Evolutionary conservation across 305 asterid genomes (phyloP), one percentile per base, ranked within the genome.

Genomic region (Fraxinus nigra): DNA sequence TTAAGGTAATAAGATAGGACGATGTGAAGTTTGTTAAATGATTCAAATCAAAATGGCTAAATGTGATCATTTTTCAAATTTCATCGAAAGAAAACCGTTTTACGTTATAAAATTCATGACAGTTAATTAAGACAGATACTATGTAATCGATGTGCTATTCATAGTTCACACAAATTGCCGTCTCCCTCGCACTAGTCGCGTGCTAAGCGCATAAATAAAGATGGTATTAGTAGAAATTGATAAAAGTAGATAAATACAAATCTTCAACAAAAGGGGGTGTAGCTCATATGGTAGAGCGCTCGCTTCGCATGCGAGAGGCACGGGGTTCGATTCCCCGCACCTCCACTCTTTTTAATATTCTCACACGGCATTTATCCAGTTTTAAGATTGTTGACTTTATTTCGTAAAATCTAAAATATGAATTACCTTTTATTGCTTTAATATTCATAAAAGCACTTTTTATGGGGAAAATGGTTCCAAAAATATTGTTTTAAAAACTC

Each of bases 241-340:
- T 51, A 54, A n/a, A 54, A 1, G 0, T 1, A 1, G 0, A 54
- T 6, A n/a, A n/a, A n/a, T 5, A 1, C 22, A n/a, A 0, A 0
- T 1, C 0, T 18, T 20, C 2, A 0, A 1, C 16, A 22, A 1
- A 16, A 7, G 48, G 77, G 76, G 76, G 77, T 72, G 77, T 72
- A 72, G 77, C 77, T 72, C 77, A 33, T 35, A 92, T 91, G 97
- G 98, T 94, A 96, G 98, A 94, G 98, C 95, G 98, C 98, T 94
- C 94, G 98, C 97, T 94, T 94, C 91, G 98, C 98, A 93, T 93
- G 98, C 95, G 98, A 95, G 98, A 94, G 98, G 97, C 97, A 92
- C 98, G 97, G 96, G 97, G 98, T 94, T 95, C 97, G 97, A 92
- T 95, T 92, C 97, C 98, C 95, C 93, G 99, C 99, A 92, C 86